Evolutionary conservation across 2,329 filamentous ascomycete species (phyloP), one percentile per base, ranked within the genome.

Genomic region (Scleromitrula shiraiana): DNA sequence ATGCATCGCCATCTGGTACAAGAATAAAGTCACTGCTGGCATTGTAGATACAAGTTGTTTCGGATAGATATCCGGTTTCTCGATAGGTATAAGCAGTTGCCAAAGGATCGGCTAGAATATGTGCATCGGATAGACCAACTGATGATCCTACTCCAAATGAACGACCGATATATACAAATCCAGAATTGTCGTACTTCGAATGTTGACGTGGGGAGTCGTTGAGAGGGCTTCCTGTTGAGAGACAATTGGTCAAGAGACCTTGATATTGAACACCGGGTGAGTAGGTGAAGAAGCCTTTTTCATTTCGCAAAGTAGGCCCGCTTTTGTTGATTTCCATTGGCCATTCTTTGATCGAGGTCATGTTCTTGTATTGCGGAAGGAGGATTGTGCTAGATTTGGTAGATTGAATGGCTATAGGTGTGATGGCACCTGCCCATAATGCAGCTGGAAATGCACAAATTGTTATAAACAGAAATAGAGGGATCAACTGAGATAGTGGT

Each of bases 21-120:
- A 67, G 62, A 48, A 56, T 51, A 39, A 67, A 68, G 27, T 63
- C 51, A 3, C 56, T 59, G n/a, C 58, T 64, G 7, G 39, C 24
- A 53, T 69, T 69, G 55, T 68, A 66, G 15, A 62, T 64, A 53
- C 66, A 69, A 1, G 51, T 56, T 6, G 66, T 63, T 7, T 59
- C 55, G 12, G 63, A 40, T 5, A 55, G 22, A 36, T 67, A 68
- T 14, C 65, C 65, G 20, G 52, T 27, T 41, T 69, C 66, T 40
- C 64, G 54, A 30, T 63, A 69, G 8, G 51, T 49, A 50, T 67
- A 68, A 4, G 17, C 10, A 9, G 32, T 53, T 20, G 40, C 48
- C 14, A 49, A 23, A 7, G 19, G 5, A 36, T 45, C 15, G 12
- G 14, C 15, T 2, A 50, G 20, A 6, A 52, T 46, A 17, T 39